Evolutionary conservation across 805 yeast species (phyloP), one percentile per base, ranked within the genome.

Genomic region (Vanderwaltozyma yarrowii): DNA sequence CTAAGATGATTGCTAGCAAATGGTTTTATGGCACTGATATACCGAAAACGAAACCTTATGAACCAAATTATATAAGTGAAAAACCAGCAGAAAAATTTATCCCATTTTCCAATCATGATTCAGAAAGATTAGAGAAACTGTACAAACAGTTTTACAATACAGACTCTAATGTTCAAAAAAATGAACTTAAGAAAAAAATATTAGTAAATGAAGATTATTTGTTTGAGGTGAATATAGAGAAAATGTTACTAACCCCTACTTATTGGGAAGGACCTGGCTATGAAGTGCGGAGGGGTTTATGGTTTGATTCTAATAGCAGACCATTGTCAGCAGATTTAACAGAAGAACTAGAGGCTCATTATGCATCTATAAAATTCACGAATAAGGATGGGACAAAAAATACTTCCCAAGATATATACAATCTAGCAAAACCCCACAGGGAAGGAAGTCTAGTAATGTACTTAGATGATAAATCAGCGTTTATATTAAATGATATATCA

Each of bases 241-340:
- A 62, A 6, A 68, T 76, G 58, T 69, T 67, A 35, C 56, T 88
- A 49, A 46, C 61, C 3, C 94, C 97, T 0, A 71, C 78, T 0
- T 89, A 78, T 55, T 89, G 96, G 96, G 77, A 75, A 7, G 96
- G 96, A 1, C 92, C 96, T 0, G 62, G 66, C 0, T 89, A 78
- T 53, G 87, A 83, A 42, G 80, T 89, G 1, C 66, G 95, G 33
- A 64, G 96, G 38, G 95, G 95, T 1, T 56, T 76, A 1, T 89
- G 97, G 97, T 86, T 85, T 54, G 61, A 67, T 27, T 54, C 70
- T 9, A 73, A 73, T 36, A 74, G 75, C 1, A 50, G 51, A 5
- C 94, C 94, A 0, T 59, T 85, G 20, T 51, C 66, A 9, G 63
- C 64, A 1, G 58, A 61, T 1, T 41, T 78, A 5, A 66, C 92